Percentiles rank a stretch among this genome's conserved stretches.
Evolutionary conservation across 208 protist species (phyloP).

Genomic region (Trypanosomatidae sp.): DNA sequence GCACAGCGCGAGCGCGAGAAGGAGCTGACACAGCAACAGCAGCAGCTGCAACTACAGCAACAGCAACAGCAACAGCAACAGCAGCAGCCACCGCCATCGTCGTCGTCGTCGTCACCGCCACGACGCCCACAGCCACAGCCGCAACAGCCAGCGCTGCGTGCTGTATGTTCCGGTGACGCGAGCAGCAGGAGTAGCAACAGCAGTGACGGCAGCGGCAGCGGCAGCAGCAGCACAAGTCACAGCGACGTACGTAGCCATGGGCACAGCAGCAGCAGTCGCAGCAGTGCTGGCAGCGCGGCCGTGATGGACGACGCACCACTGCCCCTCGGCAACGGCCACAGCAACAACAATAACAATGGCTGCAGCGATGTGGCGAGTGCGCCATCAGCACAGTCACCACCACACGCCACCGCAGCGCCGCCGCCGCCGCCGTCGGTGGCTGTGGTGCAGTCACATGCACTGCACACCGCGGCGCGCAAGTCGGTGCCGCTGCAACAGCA

Average conservation of each 20-base stretch:
- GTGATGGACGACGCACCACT: slow-evolving; percentile 24
- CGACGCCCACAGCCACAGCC: too few relatives aligned
- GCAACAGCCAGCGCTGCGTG: too few relatives aligned
- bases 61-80: too few relatives aligned
- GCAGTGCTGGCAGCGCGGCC: slow-evolving; percentile 40
- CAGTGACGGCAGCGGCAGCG: slow-evolving; percentile 26
- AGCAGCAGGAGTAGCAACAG: slow-evolving; percentile 25
- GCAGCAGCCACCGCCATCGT: too few relatives aligned
- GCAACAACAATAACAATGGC: slow-evolving; percentile 63
- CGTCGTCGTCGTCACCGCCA: too few relatives aligned
- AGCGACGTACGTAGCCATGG: too few relatives aligned
- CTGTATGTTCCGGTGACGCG: too few relatives aligned
- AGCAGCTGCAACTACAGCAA: too few relatives aligned
- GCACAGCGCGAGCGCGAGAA: too few relatives aligned
- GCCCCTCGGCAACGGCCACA: slow-evolving; percentile 25
- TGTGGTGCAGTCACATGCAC: background rate
- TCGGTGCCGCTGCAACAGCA: background rate
- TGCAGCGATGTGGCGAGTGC: slow-evolving; percentile 44
- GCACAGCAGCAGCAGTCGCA: slow-evolving; percentile 31
- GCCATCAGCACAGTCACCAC: background rate
- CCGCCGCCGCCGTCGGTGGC: background rate
- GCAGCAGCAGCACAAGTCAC: too few relatives aligned
- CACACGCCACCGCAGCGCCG: too few relatives aligned
- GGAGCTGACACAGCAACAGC: too few relatives aligned
- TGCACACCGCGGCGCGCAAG: slow-evolving; percentile 1